These are phyloP conservation scores for Pouteria glomerata DNA, from an alignment of 148 eudicot genomes.

Conservation along the genomic window DNA sequence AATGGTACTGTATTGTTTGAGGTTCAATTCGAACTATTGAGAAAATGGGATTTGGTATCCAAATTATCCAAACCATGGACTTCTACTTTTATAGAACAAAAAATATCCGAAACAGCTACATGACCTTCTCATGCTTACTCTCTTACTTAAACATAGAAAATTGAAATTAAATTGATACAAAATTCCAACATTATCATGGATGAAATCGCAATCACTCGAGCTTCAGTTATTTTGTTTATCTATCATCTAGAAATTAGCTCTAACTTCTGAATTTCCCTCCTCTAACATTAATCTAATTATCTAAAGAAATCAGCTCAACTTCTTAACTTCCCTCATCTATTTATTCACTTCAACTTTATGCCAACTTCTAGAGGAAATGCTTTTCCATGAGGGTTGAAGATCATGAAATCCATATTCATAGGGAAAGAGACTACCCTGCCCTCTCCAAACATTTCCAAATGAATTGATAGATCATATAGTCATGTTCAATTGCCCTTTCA, in stretches of 20 bases:
- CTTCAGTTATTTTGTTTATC: too few relatives aligned
- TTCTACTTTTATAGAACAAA: background rate
- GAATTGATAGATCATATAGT: background rate
- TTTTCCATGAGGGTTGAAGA: constrained; percentile 86
- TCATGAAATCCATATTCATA: constrained; percentile 81
- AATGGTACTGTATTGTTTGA: background rate
- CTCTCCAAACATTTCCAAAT: constrained; percentile 10
- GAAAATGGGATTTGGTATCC: background rate
- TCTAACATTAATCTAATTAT: background rate
- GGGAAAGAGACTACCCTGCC: constrained; percentile 83
- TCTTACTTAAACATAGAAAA: background rate
- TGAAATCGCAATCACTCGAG: background rate
- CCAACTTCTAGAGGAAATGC: constrained; percentile 40
- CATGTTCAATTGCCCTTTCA: background rate
- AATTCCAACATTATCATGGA: background rate
- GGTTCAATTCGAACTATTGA: background rate
- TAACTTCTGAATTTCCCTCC: too few relatives aligned
- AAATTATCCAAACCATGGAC: background rate
- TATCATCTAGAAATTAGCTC: background rate
- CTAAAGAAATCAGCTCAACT: background rate
- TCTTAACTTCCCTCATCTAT: background rate
- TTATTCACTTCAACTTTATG: constrained; percentile 48
- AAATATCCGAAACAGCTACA: background rate
- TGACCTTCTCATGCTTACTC: background rate
- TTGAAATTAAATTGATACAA: background rate